Evolutionary conservation across 768 basidiomycete species (phyloP), one percentile per base, ranked within the genome.

Genomic region (Sutorius australiensis): DNA sequence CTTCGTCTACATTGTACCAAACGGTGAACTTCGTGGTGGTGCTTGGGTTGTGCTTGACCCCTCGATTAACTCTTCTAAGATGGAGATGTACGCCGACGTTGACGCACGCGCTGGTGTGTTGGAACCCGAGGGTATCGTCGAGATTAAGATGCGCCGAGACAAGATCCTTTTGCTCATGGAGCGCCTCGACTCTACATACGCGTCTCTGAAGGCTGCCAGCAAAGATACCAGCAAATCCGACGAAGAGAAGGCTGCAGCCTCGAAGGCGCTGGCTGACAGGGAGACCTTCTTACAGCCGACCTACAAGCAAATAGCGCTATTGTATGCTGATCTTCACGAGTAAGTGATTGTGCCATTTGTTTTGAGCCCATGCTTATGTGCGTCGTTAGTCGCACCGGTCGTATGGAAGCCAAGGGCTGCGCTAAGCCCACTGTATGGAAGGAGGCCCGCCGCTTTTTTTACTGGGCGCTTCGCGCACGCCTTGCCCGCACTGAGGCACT

Each of bases 11-110:
- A 94, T 99, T 60, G 87, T 98, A 9, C 97, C 97, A 31, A 97
- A 98, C 63, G 97, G 97, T 55, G 97, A 99, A 70, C 83, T 99
- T 43, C 94, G 97, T 67, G 97, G 97, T 62, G 97, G 97, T 61
- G 97, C 97, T 32, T 99, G 95, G 95, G 97, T 98, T 60, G 97
- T 99, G 1, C 82, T 99, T 40, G 97, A 99, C 70, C 97, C 97
- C 28, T 90, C 92, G 16, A 98, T 99, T 78, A 98, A 98, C 74
- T 76, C 86, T 2, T 85, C 91, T 62, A 92, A 97, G 71, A 97
- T 99, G 95, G 89, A 97, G 74, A 98, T 99, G 95, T 98, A 94
- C 64, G 95, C 95, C 24, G 97, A 98, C 66, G 84, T 89, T 41
- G 95, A 97, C 8, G 83, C 97, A 19, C 88, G 97, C 51, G 97